phyloP scores from a whole-genome alignment of 495 filamentous ascomycete species.

The Penicillium simplicissimum region DNA sequence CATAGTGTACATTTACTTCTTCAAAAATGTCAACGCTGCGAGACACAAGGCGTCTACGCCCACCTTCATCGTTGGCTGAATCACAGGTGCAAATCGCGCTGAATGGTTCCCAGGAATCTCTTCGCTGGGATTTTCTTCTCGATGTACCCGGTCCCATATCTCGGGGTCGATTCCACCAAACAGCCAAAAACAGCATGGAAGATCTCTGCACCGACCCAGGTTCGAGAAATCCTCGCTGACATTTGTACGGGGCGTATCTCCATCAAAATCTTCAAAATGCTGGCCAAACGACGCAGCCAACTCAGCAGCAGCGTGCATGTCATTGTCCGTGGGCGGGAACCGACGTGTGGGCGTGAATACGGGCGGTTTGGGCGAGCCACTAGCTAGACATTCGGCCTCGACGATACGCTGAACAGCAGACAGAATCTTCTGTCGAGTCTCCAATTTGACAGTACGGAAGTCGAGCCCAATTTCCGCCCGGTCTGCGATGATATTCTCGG shows the following conservation, averaged over 20 bases:
- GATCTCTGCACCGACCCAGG: constrained; percentile 36
- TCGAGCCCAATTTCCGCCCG: constrained; percentile 49
- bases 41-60: constrained; percentile 59
- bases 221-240: constrained; percentile 50
- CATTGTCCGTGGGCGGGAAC: constrained; percentile 49
- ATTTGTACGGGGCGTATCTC: constrained; percentile 35
- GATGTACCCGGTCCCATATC: constrained; percentile 45
- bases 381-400: constrained; percentile 51
- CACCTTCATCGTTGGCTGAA: constrained; percentile 60
- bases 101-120: constrained; percentile 58
- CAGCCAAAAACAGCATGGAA: constrained; percentile 50
- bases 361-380: constrained; percentile 47
- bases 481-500: constrained; percentile 56
- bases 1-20: constrained; percentile 15
- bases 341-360: constrained; percentile 44
- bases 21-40: constrained; percentile 53
- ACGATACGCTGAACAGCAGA: constrained; percentile 48
- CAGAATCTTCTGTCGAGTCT: constrained; percentile 42
- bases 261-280: constrained; percentile 47
- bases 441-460: constrained; percentile 44
- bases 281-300: constrained; percentile 37
- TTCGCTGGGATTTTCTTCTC: constrained; percentile 17
- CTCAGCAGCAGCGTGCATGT: constrained; percentile 27
- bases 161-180: constrained; percentile 45
- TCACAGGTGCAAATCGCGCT: constrained; percentile 59